Conservation (phyloP, 805 yeast species). For the Saturnispora bothae region DNA sequence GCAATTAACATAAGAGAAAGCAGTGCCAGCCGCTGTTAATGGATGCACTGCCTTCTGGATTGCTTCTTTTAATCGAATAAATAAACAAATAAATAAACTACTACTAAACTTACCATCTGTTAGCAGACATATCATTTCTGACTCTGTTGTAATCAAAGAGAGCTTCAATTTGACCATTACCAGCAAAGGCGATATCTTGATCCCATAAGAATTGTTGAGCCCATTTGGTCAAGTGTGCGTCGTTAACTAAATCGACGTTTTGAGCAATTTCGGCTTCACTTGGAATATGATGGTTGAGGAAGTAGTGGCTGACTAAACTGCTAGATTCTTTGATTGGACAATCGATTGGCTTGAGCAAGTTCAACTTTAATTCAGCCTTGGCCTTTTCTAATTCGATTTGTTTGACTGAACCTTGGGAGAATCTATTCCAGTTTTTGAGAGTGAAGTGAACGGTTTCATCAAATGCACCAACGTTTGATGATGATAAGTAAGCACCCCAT, state of each 20-base stretch:
- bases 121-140: constrained; percentile 83
- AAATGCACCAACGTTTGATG: constrained; percentile 45
- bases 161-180: constrained; percentile 79
- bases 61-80: no score
- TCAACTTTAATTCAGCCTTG: constrained; percentile 59
- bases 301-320: constrained; percentile 44
- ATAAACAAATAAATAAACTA: no score
- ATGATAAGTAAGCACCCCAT: constrained; percentile 71
- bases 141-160: constrained; percentile 75
- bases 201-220: constrained; percentile 72
- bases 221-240: constrained; percentile 57
- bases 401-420: constrained; percentile 55
- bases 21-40: no score
- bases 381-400: constrained; percentile 73
- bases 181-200: constrained; percentile 74
- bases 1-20: no score
- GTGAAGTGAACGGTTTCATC: constrained; percentile 78
- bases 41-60: no score
- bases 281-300: constrained; percentile 52
- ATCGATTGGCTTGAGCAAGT: constrained; percentile 37
- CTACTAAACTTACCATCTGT: constrained; percentile 54
- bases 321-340: constrained; percentile 34
- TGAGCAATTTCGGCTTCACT: constrained; percentile 50
- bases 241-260: constrained; percentile 53
- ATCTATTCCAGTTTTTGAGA: constrained; percentile 81